Evolutionary conservation across 2,329 filamentous ascomycete genomes (phyloP), one percentile per base, ranked within the genome.

Genomic region (Colletotrichum sp.): DNA sequence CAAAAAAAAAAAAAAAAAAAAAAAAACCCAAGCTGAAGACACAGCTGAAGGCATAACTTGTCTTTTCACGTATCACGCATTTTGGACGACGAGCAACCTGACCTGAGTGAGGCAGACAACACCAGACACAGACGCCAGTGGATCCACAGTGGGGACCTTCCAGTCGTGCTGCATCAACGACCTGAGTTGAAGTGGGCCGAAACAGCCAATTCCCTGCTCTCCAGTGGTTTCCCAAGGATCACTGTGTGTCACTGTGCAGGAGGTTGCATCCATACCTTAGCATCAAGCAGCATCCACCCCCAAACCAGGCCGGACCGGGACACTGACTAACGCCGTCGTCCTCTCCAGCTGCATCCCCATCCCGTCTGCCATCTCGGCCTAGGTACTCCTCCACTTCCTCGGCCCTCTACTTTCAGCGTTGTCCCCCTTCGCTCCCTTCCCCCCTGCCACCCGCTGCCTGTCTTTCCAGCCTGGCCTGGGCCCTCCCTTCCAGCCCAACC

Each of bases 181-280:
- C 31, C 31, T 33, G 31, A 43, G 38, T 27, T 58, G 61, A 58
- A 74, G 72, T 74, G 72, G 72, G 57, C 43, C 62, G 33, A 34
- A 31, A 15, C 72, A 67, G 68, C 68, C 68, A 69, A 51, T 74
- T 72, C 57, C 72, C 70, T 74, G 72, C 57, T 74, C 62, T 63
- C 70, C 62, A 66, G 55, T 71, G 72, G 55, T 51, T 62, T 59
- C 62, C 69, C 72, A 38, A 54, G 55, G 47, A 67, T 58, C 55
- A 71, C 72, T 47, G 72, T 74, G 72, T 73, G 71, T 73, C 71
- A 73, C 71, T 67, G 71, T 73, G 71, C 71, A 73, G 71, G 27
- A 71, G 36, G 68, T 71, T 71, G 71, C 71, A 65, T 70, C 59
- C 47, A 70, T 38, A 24, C 24, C 24, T 24, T 24, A 51, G 66